Evolutionary conservation across 306 rosid species (phyloP).

Genomic region (Erythrophleum fordii): DNA sequence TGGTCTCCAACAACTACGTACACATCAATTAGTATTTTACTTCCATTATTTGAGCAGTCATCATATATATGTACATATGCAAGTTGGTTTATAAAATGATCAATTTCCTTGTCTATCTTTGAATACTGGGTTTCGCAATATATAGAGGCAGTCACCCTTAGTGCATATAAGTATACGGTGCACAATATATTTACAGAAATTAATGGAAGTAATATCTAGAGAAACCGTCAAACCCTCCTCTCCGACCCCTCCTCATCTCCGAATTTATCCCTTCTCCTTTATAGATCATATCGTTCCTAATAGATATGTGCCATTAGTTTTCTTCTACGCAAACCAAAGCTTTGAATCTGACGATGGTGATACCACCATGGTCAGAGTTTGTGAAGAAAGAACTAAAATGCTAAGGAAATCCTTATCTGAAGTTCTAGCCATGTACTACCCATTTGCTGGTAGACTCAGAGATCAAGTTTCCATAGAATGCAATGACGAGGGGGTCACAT

Average conservation of each 20-base stretch:
- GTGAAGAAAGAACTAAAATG: neutral
- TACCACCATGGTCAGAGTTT: no score
- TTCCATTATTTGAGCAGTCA: neutral
- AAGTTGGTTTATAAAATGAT: no score
- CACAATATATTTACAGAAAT: no score
- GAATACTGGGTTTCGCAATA: no score
- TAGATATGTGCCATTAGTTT: conserved; percentile 45
- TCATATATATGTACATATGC: no score
- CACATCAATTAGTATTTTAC: neutral
- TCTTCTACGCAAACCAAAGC: conserved; percentile 38
- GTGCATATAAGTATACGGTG: no score
- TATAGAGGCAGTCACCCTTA: no score
- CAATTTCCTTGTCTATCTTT: no score
- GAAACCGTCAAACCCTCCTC: no score
- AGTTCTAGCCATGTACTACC: conserved; percentile 55
- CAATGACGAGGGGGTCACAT: conserved; percentile 9
- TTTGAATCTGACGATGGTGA: no score
- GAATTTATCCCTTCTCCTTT: conserved; percentile 41
- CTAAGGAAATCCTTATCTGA: conserved; percentile 55
- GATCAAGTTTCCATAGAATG: conserved; percentile 48
- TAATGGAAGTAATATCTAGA: conserved; percentile 43
- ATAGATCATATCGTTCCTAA: conserved; percentile 42
- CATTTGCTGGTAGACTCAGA: conserved; percentile 50
- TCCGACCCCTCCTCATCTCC: conserved; percentile 38
- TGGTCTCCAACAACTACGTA: neutral